A percentile compares a stretch with the other conserved stretches of the same genome.
phyloP scores from a whole-genome alignment of 345 rosid species.

The Laguncularia racemosa region DNA sequence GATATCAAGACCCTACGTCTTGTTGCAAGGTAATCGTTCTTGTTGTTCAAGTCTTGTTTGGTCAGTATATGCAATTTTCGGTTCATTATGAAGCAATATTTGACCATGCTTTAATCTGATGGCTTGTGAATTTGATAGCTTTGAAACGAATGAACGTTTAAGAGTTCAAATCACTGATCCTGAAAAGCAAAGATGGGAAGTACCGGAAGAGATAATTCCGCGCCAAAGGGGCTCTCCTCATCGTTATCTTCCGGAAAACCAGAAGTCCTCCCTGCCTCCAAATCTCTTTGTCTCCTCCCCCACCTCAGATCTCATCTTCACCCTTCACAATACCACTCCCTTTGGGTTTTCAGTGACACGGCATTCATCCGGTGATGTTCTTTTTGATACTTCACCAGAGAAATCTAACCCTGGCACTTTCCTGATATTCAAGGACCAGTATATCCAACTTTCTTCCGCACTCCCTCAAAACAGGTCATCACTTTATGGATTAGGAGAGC shows the following conservation, averaged over 20 bases:
- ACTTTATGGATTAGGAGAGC: slow-evolving; percentile 75
- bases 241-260: slow-evolving; percentile 4
- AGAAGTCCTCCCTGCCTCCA: neutral
- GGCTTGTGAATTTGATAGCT: slow-evolving; percentile 17
- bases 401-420: slow-evolving; percentile 20
- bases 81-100: neutral
- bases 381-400: slow-evolving; percentile 43
- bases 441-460: slow-evolving; percentile 50
- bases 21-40: neutral
- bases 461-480: slow-evolving; percentile 41
- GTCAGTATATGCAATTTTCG: neutral
- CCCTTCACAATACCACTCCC: slow-evolving; percentile 44
- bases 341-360: slow-evolving; percentile 57
- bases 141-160: slow-evolving; percentile 41
- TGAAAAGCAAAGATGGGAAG: slow-evolving; percentile 45
- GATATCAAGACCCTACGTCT: neutral
- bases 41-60: too few species aligned
- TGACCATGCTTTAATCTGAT: neutral
- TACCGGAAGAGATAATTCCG: slow-evolving; percentile 45
- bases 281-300: slow-evolving; percentile 8
- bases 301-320: slow-evolving; percentile 47
- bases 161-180: slow-evolving; percentile 47
- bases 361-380: slow-evolving; percentile 50
- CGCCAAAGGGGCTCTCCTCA: slow-evolving; percentile 15
- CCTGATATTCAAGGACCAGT: slow-evolving; percentile 68